Evolutionary conservation across 306 rosid genomes (phyloP), one percentile per base, ranked within the genome.

Genomic region (Mimosa pudica): DNA sequence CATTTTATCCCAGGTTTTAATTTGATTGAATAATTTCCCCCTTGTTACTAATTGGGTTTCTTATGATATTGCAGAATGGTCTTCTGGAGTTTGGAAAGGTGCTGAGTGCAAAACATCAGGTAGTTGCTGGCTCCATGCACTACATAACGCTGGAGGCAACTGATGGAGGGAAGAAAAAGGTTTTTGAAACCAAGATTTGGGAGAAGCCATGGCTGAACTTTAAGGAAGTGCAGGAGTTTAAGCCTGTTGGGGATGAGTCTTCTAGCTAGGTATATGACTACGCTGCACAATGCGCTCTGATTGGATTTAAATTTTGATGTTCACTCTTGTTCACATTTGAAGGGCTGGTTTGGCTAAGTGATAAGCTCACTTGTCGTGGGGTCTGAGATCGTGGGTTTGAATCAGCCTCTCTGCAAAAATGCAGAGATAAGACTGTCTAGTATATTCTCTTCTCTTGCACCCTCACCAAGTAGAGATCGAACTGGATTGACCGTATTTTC

Each of bases 131-230:
- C 0, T 71, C 61, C 5, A 0, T 83, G 11, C 84, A 86, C 65
- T 51, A 77, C 65, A 82, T 90, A 7, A 88, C 85, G 8, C 42
- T 90, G 69, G 92, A 84, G 80, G 90, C 81, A n/a, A 85, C 16
- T 6, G 89, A 86, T 86, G 89, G 88, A 35, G 89, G 68, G 33
- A 77, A 71, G 45, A 86, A 77, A 44, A 84, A 84, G 4, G 57
- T 81, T 32, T 90, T 80, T 79, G 90, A 88, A 80, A 73, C 91
- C 11, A 82, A 82, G 77, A 70, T 90, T 10, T 88, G 79, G 90
- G 94, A 51, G 55, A 88, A 81, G 82, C 47, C 83, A 70, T 90
- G 92, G 94, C 49, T 82, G 85, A 88, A 90, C 82, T 83, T 75
- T 75, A 84, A 79, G 82, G 85, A 88, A 77, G 55, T 90, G 77